phyloP scores from a whole-genome alignment of 179 eudicot genomes.

The Beta macrorhiza region DNA sequence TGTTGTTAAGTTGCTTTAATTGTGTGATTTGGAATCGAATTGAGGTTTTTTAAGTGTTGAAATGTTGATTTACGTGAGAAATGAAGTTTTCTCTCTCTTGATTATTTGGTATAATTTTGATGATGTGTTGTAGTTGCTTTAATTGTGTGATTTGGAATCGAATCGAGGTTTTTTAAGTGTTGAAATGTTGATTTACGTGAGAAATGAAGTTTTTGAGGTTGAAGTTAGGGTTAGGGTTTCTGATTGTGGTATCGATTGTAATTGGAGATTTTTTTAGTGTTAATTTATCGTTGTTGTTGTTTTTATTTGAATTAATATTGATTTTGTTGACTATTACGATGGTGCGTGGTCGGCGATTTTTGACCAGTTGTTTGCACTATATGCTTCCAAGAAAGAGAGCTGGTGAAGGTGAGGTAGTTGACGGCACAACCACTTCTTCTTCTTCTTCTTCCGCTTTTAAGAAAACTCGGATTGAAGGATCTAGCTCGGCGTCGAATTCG shows the following conservation, averaged over 20 bases:
- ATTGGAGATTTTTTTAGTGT: constrained; percentile 13
- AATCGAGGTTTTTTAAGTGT: neutral
- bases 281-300: neutral
- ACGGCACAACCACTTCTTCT: constrained; percentile 24
- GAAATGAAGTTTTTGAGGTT: constrained; percentile 30
- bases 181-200: neutral
- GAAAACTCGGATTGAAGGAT: constrained; percentile 42
- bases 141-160: constrained; percentile 25
- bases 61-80: too few relatives aligned
- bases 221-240: constrained; percentile 32
- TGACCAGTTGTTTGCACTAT: constrained; percentile 69
- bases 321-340: constrained; percentile 25
- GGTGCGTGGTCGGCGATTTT: constrained; percentile 40
- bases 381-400: constrained; percentile 87
- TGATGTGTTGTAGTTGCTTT: constrained; percentile 8
- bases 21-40: too few relatives aligned
- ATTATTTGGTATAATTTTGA: too few relatives aligned
- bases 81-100: too few relatives aligned
- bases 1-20: too few relatives aligned
- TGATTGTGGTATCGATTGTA: constrained; percentile 27
- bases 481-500: constrained; percentile 20
- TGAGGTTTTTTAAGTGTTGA: too few relatives aligned
- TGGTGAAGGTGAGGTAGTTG: constrained; percentile 46
- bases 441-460: constrained; percentile 24
- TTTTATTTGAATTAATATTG: constrained; percentile 23